Base-by-base conservation (phyloP, 192 early-diverging fungal genomes). In the Paraglomus brasilianum region DNA sequence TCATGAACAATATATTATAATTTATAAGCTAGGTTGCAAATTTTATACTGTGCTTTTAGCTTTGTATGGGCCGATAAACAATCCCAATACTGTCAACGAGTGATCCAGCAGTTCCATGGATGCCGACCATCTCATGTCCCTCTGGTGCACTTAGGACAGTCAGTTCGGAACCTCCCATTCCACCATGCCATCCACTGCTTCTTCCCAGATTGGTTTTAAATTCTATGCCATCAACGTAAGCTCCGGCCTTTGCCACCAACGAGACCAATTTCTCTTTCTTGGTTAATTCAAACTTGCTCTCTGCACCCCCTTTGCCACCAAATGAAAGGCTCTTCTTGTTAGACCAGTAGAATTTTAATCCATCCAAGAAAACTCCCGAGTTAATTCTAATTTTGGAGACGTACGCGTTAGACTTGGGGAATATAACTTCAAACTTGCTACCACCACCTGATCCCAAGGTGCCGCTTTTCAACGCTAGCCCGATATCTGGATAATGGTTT, bases 211-310 rank as follows among this genome's bases (percentile, higher is more conserved):
- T 74, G 4, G 83, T 83, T 44, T 80, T 67, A 68, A 87, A 78
- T 74, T 85, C 81, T 0, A 89, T 40, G 0, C 87, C 86, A 61
- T 89, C 87, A 58, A 89, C 76, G 81, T 82, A 88, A 48, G 72
- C 77, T 19, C 87, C 87, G n/a, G 78, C 66, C 15, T 74, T 71
- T 24, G 86, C 79, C n/a, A 78, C 46, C 30, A 89, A 73, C 10
- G 75, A 61, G 17, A 74, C 69, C 45, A 88, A 69, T 4, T 72
- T 70, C 39, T 89, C 87, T 44, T 77, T 86, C 30, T 72, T 65
- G 1, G 63, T 66, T 36, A 89, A 77, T 1, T 39, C 40, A 40
- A 84, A 72, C 5, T 71, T 62, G 11, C 66, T 17, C 11, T 52
- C 49, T 41, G 69, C 70, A 51, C 84, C 85, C 50, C 56, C 58